Percentiles rank a stretch among this genome's conserved stretches.
phyloP scores from a whole-genome alignment of 352 stramenopile genomes.

The Phytopythium boreale region DNA sequence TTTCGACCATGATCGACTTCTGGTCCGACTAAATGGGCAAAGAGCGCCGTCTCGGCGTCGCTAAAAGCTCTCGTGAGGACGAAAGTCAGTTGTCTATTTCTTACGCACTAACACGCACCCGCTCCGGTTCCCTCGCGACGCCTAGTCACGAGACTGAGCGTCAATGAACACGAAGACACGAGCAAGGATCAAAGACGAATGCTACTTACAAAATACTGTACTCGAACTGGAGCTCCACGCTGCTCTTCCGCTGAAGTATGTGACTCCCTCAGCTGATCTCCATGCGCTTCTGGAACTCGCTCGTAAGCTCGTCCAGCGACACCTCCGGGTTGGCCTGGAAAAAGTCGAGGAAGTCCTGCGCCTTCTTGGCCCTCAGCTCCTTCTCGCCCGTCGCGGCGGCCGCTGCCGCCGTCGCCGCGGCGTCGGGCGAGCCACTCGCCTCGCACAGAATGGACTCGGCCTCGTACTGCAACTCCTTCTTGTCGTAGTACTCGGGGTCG shows the following conservation, averaged over 20 bases:
- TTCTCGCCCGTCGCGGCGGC: constrained; percentile 3
- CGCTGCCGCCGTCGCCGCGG: background rate
- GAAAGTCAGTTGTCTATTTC: constrained; percentile 1
- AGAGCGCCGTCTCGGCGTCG: background rate
- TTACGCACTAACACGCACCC: background rate
- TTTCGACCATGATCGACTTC: background rate
- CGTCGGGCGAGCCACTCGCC: constrained; percentile 30
- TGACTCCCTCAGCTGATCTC: constrained; percentile 41
- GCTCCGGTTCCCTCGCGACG: background rate
- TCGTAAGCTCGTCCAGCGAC: constrained; percentile 63
- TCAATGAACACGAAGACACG: background rate
- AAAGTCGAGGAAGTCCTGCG: constrained; percentile 70
- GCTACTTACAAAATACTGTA: constrained; percentile 8
- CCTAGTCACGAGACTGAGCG: background rate
- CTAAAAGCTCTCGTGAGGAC: background rate
- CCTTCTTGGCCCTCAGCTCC: constrained; percentile 29
- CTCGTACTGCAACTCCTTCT: constrained; percentile 72
- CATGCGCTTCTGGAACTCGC: constrained; percentile 73
- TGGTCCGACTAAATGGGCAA: background rate
- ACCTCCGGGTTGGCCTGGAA: constrained; percentile 68
- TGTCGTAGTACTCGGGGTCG: constrained; percentile 79
- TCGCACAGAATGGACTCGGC: constrained; percentile 61
- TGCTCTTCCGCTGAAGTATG: background rate
- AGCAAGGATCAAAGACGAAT: background rate
- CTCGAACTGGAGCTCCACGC: background rate